Conservation (phyloP, 2,329 filamentous ascomycete genomes). For the Calycina herbarum region DNA sequence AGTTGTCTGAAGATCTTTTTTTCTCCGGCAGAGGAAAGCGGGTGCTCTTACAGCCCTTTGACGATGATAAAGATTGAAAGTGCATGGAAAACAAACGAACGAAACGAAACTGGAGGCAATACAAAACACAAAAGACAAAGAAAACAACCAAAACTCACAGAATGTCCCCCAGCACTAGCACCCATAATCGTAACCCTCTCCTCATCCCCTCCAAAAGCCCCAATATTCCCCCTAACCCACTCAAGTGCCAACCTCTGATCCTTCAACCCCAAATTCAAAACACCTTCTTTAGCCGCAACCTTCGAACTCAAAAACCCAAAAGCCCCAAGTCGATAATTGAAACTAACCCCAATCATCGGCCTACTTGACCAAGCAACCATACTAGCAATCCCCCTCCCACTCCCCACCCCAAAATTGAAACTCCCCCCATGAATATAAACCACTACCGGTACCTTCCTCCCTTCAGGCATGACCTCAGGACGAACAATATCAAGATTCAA, state of each 20-base stretch:
- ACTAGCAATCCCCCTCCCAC: slow-evolving; percentile 46
- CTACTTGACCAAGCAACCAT: slow-evolving; percentile 55
- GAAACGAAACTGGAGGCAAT: too few species aligned
- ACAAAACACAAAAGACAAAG: not conserved
- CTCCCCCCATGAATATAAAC: slow-evolving; percentile 64
- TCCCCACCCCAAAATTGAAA: slow-evolving; percentile 56
- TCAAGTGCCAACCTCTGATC: slow-evolving; percentile 60
- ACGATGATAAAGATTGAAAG: too few species aligned
- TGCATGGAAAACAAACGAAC: too few species aligned
- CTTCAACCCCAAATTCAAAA: slow-evolving; percentile 63
- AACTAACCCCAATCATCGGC: slow-evolving; percentile 57
- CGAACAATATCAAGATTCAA: slow-evolving; percentile 53
- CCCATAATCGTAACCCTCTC: slow-evolving; percentile 62
- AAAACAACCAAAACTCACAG: slow-evolving; percentile 41
- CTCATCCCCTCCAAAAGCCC: slow-evolving; percentile 59
- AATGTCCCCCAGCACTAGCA: slow-evolving; percentile 62
- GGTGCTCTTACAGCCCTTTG: too few species aligned
- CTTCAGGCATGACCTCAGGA: slow-evolving; percentile 32
- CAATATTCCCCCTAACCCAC: slow-evolving; percentile 63
- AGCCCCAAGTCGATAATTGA: slow-evolving; percentile 64
- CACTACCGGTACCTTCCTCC: slow-evolving; percentile 48
- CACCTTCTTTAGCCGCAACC: slow-evolving; percentile 53
- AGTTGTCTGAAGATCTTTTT: too few species aligned
- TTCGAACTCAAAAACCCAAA: slow-evolving; percentile 67
- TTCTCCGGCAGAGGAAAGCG: not conserved